Conservation (phyloP, 345 rosid genomes). For the Camelina laxa region DNA sequence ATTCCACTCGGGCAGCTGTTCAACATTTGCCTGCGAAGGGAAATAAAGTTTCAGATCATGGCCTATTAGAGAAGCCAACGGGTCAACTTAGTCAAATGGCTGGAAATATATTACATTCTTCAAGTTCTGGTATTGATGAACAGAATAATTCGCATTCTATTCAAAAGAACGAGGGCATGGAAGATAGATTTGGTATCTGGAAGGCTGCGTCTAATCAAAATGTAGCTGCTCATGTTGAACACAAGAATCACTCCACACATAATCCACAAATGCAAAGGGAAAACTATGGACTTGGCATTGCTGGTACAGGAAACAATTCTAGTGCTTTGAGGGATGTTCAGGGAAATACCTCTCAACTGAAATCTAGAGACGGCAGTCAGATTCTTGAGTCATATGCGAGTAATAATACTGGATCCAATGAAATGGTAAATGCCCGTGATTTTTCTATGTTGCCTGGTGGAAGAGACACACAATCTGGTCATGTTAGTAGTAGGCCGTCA, state of each 20-base stretch:
- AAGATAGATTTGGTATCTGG: conserved; percentile 51
- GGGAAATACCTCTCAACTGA: conserved; percentile 49
- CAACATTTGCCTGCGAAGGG: conserved; percentile 50
- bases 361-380: conserved; percentile 49
- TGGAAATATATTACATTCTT: conserved; percentile 51
- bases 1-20: conserved; percentile 48
- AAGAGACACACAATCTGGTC: conserved; percentile 56
- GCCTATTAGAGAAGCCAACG: conserved; percentile 52
- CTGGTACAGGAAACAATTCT: conserved; percentile 46
- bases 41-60: conserved; percentile 52
- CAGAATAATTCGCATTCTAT: conserved; percentile 45
- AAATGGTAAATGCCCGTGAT: conserved; percentile 56
- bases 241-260: conserved; percentile 46
- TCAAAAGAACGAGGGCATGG: conserved; percentile 50
- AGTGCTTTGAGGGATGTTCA: conserved; percentile 42
- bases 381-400: conserved; percentile 56
- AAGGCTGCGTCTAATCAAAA: conserved; percentile 54
- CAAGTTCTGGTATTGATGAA: conserved; percentile 48
- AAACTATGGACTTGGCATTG: conserved; percentile 48
- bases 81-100: conserved; percentile 50
- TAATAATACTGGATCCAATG: conserved; percentile 48
- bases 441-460: conserved; percentile 49
- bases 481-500: conserved; percentile 49
- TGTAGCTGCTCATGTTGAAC: conserved; percentile 44
- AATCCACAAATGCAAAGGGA: conserved; percentile 48